Percentiles rank a stretch among this genome's conserved stretches.
phyloP scores from a whole-genome alignment of 164 flowering plant species.

The Kalanchoe fedtschenkoi region DNA sequence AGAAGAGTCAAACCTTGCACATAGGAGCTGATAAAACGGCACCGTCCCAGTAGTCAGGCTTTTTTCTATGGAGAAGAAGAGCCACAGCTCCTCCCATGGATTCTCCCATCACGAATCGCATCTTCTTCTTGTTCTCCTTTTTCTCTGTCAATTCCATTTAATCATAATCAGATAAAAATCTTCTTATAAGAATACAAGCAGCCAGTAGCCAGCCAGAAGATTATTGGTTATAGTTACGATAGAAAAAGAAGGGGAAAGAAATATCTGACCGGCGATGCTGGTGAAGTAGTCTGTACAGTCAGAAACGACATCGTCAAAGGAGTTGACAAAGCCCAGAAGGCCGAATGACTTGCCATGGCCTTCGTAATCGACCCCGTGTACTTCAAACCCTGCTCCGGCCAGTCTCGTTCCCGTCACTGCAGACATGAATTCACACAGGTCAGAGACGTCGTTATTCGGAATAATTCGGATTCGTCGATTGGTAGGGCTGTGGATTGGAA shows the following conservation, averaged over 20 bases:
- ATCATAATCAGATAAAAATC: background rate
- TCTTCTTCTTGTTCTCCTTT: slow-evolving; percentile 44
- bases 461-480: no score
- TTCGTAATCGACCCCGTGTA: slow-evolving; percentile 68
- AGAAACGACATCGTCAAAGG: slow-evolving; percentile 47
- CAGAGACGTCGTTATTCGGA: no score
- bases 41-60: slow-evolving; percentile 75
- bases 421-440: no score
- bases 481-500: no score
- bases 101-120: slow-evolving; percentile 67
- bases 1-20: slow-evolving; percentile 57
- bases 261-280: slow-evolving; percentile 38
- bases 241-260: background rate
- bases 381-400: slow-evolving; percentile 65
- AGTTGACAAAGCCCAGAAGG: slow-evolving; percentile 35
- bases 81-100: slow-evolving; percentile 96
- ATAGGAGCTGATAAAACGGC: slow-evolving; percentile 85
- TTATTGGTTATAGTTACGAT: background rate
- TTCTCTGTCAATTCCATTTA: slow-evolving; percentile 24
- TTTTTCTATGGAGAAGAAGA: slow-evolving; percentile 49
- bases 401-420: slow-evolving; percentile 61
- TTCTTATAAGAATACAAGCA: slow-evolving; percentile 5
- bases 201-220: background rate
- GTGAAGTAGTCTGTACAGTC: slow-evolving; percentile 57
- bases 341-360: slow-evolving; percentile 95